Evolutionary conservation across 2,329 filamentous ascomycete genomes (phyloP).

Genomic region (Aureobasidium pullulans): DNA sequence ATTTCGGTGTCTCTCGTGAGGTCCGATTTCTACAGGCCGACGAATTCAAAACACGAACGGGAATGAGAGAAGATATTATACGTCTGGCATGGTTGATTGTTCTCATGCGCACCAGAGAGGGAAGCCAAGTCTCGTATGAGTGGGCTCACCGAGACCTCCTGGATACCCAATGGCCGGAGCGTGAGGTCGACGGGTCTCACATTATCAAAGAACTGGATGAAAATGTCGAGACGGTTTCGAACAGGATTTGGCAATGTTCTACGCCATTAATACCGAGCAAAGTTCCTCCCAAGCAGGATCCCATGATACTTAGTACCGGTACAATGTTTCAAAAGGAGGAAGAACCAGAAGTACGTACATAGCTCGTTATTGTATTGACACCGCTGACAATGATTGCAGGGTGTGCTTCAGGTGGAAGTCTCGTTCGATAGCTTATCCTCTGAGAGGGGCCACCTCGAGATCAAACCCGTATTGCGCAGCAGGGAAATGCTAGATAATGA

Average conservation of each 20-base stretch:
- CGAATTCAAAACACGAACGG: conserved; percentile 23
- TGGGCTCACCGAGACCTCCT: conserved; percentile 29
- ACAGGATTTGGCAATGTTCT: conserved; percentile 21
- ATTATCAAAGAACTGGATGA: conserved; percentile 29
- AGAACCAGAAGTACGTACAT: neutral
- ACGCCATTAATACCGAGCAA: conserved; percentile 17
- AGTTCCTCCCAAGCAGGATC: neutral
- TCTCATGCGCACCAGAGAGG: conserved; percentile 37
- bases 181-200: conserved; percentile 15
- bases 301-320: conserved; percentile 12
- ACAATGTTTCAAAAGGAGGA: neutral
- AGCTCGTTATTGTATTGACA: neutral
- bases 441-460: neutral
- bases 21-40: conserved; percentile 24
- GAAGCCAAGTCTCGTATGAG: conserved; percentile 30
- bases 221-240: conserved; percentile 23
- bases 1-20: neutral
- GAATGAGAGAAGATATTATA: conserved; percentile 35
- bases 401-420: neutral
- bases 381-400: neutral
- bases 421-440: neutral
- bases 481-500: conserved; percentile 12
- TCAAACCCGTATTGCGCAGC: conserved; percentile 13
- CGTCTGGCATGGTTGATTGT: conserved; percentile 40
- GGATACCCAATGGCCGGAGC: conserved; percentile 23